phyloP scores from a whole-genome alignment of 1,284 basidiomycete genomes.

The Fistulinella cinereoalba region DNA sequence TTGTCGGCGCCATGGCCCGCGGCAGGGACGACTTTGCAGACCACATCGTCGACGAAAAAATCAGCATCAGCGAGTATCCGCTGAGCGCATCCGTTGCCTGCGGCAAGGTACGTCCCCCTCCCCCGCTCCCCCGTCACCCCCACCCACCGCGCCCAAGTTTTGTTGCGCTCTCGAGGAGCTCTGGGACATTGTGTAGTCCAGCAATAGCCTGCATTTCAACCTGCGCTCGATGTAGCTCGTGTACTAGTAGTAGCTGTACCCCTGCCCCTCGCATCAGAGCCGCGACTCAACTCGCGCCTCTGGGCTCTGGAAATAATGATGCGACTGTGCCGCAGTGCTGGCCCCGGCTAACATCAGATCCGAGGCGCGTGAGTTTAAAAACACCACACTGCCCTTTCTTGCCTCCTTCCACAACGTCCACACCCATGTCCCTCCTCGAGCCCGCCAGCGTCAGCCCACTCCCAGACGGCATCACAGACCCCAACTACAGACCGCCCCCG shows the following conservation, averaged over 20 bases:
- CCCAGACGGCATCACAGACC: slow-evolving; percentile 62
- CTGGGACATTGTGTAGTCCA: slow-evolving; percentile 59
- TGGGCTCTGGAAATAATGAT: slow-evolving; percentile 36
- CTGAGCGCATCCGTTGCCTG: slow-evolving; percentile 95
- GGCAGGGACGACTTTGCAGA: slow-evolving; percentile 98
- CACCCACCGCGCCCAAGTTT: slow-evolving; percentile 42
- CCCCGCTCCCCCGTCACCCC: background rate
- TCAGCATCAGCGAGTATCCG: slow-evolving; percentile 93
- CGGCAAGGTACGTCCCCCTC: slow-evolving; percentile 69
- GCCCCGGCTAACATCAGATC: background rate
- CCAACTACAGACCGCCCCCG: slow-evolving; percentile 67
- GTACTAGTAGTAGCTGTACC: slow-evolving; percentile 32
- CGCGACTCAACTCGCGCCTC: slow-evolving; percentile 34
- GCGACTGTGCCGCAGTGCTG: slow-evolving; percentile 17
- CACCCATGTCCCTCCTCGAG: slow-evolving; percentile 25
- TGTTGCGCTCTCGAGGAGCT: slow-evolving; percentile 68
- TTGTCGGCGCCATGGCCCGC: slow-evolving; percentile 97
- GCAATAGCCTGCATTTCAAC: slow-evolving; percentile 44
- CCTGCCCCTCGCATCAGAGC: slow-evolving; percentile 33
- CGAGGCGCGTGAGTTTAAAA: slow-evolving; percentile 10
- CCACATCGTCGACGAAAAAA: slow-evolving; percentile 94
- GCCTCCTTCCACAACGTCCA: background rate
- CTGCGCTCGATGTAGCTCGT: slow-evolving; percentile 28
- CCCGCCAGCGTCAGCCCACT: slow-evolving; percentile 49
- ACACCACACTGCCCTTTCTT: background rate